phyloP scores from a whole-genome alignment of 1,139 yeast species.

The Wickerhamiella pararugosa region DNA sequence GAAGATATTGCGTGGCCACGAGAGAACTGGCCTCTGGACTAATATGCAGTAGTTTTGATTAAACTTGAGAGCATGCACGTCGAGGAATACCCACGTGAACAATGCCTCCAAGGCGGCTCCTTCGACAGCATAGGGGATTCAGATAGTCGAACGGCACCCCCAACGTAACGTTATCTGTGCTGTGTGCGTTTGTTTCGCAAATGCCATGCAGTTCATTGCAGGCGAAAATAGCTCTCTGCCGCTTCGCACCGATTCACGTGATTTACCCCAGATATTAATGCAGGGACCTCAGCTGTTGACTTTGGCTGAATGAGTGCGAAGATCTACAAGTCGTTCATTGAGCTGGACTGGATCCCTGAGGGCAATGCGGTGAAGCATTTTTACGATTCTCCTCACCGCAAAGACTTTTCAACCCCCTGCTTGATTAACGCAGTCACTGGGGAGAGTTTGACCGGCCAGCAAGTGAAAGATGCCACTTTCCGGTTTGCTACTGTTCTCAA shows the following conservation, averaged over 20 bases:
- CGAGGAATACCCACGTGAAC: no score
- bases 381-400: not conserved
- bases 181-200: no score
- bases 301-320: not conserved
- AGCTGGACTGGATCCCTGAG: not conserved
- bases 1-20: no score
- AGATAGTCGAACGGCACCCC: no score
- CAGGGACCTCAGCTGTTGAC: not conserved
- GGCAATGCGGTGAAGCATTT: slow-evolving; percentile 4
- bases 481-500: slow-evolving; percentile 12
- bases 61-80: no score
- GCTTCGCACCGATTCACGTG: not conserved
- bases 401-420: not conserved
- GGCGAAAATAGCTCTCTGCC: not conserved
- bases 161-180: no score
- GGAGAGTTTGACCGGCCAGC: slow-evolving; percentile 1
- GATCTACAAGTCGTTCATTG: slow-evolving; percentile 1
- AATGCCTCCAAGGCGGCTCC: no score
- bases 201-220: no score
- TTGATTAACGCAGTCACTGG: slow-evolving; percentile 7
- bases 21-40: no score
- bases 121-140: no score
- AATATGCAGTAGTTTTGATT: no score
- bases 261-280: not conserved
- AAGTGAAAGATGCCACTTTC: not conserved